Percentiles rank a stretch among this genome's conserved stretches.
phyloP scores from a whole-genome alignment of 768 basidiomycete genomes.

The Phylloporus sp. region DNA sequence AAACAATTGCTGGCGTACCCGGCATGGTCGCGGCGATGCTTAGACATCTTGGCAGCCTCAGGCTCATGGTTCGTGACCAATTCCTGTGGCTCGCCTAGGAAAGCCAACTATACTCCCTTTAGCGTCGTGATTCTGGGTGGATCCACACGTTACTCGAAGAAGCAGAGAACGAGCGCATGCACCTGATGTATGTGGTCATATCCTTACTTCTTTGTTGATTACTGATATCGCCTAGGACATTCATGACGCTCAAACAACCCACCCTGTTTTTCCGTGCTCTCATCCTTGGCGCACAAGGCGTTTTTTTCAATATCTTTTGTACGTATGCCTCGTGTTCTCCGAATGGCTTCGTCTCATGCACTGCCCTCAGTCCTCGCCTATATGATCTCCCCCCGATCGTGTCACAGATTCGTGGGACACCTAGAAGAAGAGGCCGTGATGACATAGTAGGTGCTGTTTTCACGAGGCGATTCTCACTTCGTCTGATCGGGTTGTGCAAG shows the following conservation, averaged over 20 bases:
- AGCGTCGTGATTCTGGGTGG: slow-evolving; percentile 65
- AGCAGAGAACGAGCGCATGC: slow-evolving; percentile 97
- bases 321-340: slow-evolving; percentile 27
- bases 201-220: slow-evolving; percentile 6
- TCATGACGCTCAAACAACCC: slow-evolving; percentile 88
- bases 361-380: slow-evolving; percentile 63
- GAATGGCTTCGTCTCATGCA: slow-evolving; percentile 13
- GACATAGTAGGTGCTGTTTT: slow-evolving; percentile 65
- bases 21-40: slow-evolving; percentile 92
- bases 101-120: slow-evolving; percentile 6
- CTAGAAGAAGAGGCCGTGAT: slow-evolving; percentile 94
- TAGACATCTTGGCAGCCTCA: slow-evolving; percentile 83
- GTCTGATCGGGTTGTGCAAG: slow-evolving; percentile 34
- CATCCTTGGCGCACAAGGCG: slow-evolving; percentile 88
- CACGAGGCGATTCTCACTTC: slow-evolving; percentile 16
- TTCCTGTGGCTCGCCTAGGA: slow-evolving; percentile 4
- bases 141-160: slow-evolving; percentile 92
- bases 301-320: slow-evolving; percentile 89
- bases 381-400: slow-evolving; percentile 65
- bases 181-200: slow-evolving; percentile 59
- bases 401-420: slow-evolving; percentile 89
- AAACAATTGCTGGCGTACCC: slow-evolving; percentile 91
- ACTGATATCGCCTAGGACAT: slow-evolving; percentile 59
- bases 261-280: slow-evolving; percentile 75
- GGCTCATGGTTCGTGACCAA: slow-evolving; percentile 66